phyloP scores from a whole-genome alignment of 129 eudicot genomes.

The Ambrosia trifida region DNA sequence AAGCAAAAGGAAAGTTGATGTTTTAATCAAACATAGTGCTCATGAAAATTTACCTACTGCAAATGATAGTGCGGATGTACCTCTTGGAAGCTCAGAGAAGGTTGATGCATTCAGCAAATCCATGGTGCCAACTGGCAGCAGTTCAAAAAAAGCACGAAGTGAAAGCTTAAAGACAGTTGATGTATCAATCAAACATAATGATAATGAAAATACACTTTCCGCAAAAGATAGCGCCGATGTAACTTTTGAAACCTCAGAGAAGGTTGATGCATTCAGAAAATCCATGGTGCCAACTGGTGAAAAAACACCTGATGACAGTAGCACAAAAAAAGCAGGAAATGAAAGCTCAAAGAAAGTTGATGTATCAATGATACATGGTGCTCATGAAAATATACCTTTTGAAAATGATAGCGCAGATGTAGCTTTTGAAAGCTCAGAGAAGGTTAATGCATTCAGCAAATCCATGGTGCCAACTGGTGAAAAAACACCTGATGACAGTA shows the following conservation, averaged over 20 bases:
- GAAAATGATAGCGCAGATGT: background rate
- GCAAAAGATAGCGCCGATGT: background rate
- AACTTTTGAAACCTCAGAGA: slow-evolving; percentile 11
- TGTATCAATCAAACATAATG: background rate
- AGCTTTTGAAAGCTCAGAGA: slow-evolving; percentile 11
- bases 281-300: background rate
- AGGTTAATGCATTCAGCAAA: background rate
- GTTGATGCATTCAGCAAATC: background rate
- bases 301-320: background rate
- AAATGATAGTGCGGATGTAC: background rate
- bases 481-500: background rate
- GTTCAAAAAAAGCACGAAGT: too few relatives aligned
- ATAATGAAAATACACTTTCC: background rate
- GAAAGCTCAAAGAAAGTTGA: background rate
- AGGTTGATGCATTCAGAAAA: background rate
- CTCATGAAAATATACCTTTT: background rate
- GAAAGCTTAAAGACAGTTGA: too few relatives aligned
- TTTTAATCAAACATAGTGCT: background rate
- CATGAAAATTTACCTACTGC: background rate
- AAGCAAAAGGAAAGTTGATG: background rate
- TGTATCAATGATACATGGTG: background rate
- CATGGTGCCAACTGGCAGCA: background rate
- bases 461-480: background rate
- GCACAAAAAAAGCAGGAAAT: background rate
- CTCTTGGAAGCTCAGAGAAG: slow-evolving; percentile 18